A percentile compares a stretch with the other conserved stretches of the same genome.
These are phyloP conservation scores for Rhizoctonia solani DNA, from an alignment of 1,284 basidiomycete genomes.

Conservation along the genomic window DNA sequence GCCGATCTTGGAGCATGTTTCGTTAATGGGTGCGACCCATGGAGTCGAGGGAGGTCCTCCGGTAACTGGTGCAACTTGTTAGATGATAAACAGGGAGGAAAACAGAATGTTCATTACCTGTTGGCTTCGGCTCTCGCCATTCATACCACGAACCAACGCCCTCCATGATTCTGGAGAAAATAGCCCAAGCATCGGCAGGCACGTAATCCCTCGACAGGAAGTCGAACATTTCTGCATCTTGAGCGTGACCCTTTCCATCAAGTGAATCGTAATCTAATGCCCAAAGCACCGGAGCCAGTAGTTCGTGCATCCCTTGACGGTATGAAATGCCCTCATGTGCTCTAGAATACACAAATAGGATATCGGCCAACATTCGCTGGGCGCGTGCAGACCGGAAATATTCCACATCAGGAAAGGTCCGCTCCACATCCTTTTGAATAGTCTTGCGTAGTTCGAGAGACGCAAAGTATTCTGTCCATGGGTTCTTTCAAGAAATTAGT, in stretches of 20 bases:
- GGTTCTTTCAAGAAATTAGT: slow-evolving; percentile 60
- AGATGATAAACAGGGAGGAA: background rate
- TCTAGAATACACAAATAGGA: slow-evolving; percentile 80
- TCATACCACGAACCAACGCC: slow-evolving; percentile 84
- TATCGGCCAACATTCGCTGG: slow-evolving; percentile 78
- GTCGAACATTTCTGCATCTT: slow-evolving; percentile 51
- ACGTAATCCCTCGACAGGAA: slow-evolving; percentile 67
- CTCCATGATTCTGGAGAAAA: slow-evolving; percentile 81
- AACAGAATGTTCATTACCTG: background rate
- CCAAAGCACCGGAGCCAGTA: slow-evolving; percentile 82
- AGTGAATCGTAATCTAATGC: slow-evolving; percentile 83
- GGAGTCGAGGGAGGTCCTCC: slow-evolving; percentile 57
- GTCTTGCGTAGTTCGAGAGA: slow-evolving; percentile 83
- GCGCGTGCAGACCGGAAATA: slow-evolving; percentile 81
- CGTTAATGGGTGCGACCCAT: slow-evolving; percentile 81
- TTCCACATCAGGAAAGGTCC: slow-evolving; percentile 91
- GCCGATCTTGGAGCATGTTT: slow-evolving; percentile 78
- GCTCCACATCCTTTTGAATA: slow-evolving; percentile 88
- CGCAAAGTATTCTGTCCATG: slow-evolving; percentile 91
- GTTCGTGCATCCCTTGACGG: slow-evolving; percentile 95
- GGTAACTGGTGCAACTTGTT: slow-evolving; percentile 40
- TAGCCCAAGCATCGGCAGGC: slow-evolving; percentile 80
- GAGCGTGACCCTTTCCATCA: slow-evolving; percentile 43
- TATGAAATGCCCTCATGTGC: slow-evolving; percentile 83
- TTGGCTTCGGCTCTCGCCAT: slow-evolving; percentile 66